A percentile compares a stretch with the other conserved stretches of the same genome.
Evolutionary conservation across 2,329 filamentous ascomycete species (phyloP).

Genomic region (Akanthomyces lecanii): DNA sequence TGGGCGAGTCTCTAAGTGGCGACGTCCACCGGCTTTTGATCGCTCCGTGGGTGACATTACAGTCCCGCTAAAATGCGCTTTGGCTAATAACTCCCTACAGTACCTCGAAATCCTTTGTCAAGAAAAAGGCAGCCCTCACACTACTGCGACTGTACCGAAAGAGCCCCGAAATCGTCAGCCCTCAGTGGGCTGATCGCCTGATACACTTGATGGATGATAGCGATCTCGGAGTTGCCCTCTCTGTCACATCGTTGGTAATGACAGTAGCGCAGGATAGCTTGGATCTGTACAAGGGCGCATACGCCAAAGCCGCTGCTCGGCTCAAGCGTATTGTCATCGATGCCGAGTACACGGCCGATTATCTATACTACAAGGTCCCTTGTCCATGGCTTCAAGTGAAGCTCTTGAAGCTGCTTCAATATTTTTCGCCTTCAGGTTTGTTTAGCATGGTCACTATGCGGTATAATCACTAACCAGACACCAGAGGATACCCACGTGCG

Average conservation of each 20-base stretch:
- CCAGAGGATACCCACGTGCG: slow-evolving; percentile 88
- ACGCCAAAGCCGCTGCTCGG: slow-evolving; percentile 85
- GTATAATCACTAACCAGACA: neutral
- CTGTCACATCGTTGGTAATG: slow-evolving; percentile 93
- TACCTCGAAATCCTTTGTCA: slow-evolving; percentile 90
- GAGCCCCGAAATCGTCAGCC: slow-evolving; percentile 86
- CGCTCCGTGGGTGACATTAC: slow-evolving; percentile 65
- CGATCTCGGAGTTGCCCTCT: slow-evolving; percentile 90
- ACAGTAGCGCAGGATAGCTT: slow-evolving; percentile 87
- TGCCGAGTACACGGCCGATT: slow-evolving; percentile 82
- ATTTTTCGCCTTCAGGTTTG: slow-evolving; percentile 88
- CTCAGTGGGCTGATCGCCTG: slow-evolving; percentile 96
- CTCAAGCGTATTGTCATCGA: slow-evolving; percentile 89
- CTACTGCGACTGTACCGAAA: slow-evolving; percentile 92
- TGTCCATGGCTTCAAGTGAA: slow-evolving; percentile 99
- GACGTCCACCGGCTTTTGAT: slow-evolving; percentile 94
- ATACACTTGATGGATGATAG: slow-evolving; percentile 98
- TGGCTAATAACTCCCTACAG: slow-evolving; percentile 25
- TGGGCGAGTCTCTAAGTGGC: slow-evolving; percentile 87
- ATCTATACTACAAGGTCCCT: slow-evolving; percentile 98
- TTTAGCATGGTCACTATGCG: slow-evolving; percentile 19
- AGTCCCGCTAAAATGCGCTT: neutral
- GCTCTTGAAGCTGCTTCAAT: slow-evolving; percentile 84
- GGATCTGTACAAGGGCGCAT: slow-evolving; percentile 92
- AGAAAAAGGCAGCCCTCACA: slow-evolving; percentile 97